Evolutionary conservation across 73 alveolate genomes (phyloP).

Genomic region (Vitrella brassicaformis): DNA sequence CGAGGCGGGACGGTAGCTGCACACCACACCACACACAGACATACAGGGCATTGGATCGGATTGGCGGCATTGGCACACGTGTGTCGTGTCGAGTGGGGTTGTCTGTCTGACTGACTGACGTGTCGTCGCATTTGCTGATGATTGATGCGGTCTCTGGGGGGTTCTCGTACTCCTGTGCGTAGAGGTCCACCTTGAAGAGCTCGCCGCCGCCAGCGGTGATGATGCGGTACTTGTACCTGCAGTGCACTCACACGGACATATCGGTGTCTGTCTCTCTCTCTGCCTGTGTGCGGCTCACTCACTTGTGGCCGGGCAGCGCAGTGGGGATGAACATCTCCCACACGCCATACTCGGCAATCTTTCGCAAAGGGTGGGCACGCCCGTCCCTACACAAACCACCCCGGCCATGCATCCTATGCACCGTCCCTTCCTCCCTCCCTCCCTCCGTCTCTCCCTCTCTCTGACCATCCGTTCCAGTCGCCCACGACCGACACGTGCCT

Average conservation of each 20-base stretch:
- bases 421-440: too few species aligned
- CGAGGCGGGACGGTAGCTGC: too few species aligned
- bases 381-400: too few species aligned
- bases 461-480: slow-evolving; percentile 29
- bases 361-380: slow-evolving; percentile 24
- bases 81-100: too few species aligned
- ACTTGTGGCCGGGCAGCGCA: background rate
- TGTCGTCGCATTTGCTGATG: slow-evolving; percentile 21
- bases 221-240: background rate
- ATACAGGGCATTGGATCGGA: too few species aligned
- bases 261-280: too few species aligned
- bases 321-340: slow-evolving; percentile 33
- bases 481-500: slow-evolving; percentile 22
- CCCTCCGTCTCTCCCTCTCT: too few species aligned
- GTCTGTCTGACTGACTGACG: background rate
- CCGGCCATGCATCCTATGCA: too few species aligned
- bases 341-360: slow-evolving; percentile 19
- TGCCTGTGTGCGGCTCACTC: too few species aligned
- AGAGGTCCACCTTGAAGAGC: background rate
- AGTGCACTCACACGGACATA: too few species aligned
- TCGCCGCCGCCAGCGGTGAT: background rate
- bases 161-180: background rate
- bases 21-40: background rate
- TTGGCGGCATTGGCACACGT: too few species aligned
- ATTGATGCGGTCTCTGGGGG: slow-evolving; percentile 6